Evolutionary conservation across 2,329 filamentous ascomycete genomes (phyloP).

Genomic region (Ophidiomyces ophidiicola): DNA sequence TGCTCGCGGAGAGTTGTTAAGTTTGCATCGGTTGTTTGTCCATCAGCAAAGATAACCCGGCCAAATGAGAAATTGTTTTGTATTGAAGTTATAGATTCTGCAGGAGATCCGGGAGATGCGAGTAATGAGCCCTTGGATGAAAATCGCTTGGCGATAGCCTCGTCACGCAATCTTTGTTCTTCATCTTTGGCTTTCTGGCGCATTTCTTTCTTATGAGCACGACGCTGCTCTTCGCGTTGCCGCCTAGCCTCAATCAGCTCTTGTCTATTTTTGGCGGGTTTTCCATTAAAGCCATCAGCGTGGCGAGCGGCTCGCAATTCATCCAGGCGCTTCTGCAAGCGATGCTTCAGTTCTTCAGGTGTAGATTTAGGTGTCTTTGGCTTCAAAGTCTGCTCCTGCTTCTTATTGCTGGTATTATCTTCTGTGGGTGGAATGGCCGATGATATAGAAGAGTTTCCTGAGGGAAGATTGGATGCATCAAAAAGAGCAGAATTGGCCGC

Average conservation of each 20-base stretch:
- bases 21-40: constrained; percentile 63
- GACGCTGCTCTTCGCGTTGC: constrained; percentile 74
- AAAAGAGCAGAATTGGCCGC: constrained; percentile 43
- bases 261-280: constrained; percentile 71
- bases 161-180: constrained; percentile 52
- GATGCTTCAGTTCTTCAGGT: constrained; percentile 61
- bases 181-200: constrained; percentile 66
- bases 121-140: constrained; percentile 48
- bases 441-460: constrained; percentile 54
- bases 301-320: constrained; percentile 75
- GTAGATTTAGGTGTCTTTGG: constrained; percentile 54
- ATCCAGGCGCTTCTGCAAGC: constrained; percentile 72
- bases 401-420: constrained; percentile 16
- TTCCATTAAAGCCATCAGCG: constrained; percentile 70
- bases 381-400: constrained; percentile 14
- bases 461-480: constrained; percentile 43
- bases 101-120: constrained; percentile 42
- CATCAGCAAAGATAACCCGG: constrained; percentile 80
- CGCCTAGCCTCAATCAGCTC: constrained; percentile 84
- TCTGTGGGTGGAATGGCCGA: constrained; percentile 44
- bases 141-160: constrained; percentile 44
- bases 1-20: constrained; percentile 51
- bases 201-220: constrained; percentile 77
- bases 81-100: constrained; percentile 27
- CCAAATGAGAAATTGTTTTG: constrained; percentile 75